A percentile compares a stretch with the other conserved stretches of the same genome.
Evolutionary conservation across 306 rosid genomes (phyloP).

Genomic region (Glycine tomentella): DNA sequence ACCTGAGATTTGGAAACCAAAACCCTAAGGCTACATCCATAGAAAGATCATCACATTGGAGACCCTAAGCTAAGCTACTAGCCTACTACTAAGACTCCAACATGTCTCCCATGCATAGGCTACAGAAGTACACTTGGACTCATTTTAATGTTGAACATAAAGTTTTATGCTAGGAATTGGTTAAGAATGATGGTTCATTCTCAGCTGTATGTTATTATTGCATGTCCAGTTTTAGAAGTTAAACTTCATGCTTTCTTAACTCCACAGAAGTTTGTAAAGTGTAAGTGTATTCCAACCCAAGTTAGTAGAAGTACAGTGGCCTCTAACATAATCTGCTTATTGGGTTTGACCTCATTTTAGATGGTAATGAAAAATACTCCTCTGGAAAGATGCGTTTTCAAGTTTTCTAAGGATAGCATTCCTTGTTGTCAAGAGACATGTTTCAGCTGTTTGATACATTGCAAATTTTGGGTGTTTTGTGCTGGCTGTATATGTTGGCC

Average conservation of each 20-base stretch:
- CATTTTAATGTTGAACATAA: not conserved
- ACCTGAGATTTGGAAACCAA: too few relatives aligned
- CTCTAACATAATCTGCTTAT: not conserved
- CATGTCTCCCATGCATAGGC: not conserved
- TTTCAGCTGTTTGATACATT: not conserved
- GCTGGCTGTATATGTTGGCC: not conserved
- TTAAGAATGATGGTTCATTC: not conserved
- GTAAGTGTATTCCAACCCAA: not conserved
- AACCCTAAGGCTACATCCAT: too few relatives aligned
- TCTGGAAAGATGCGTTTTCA: not conserved
- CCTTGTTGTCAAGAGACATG: too few relatives aligned
- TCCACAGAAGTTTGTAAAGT: not conserved
- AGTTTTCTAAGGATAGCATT: not conserved
- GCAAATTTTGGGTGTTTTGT: not conserved
- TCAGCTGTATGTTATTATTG: not conserved
- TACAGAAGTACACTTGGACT: too few relatives aligned
- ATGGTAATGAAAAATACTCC: not conserved
- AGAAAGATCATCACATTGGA: not conserved
- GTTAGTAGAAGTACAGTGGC: not conserved
- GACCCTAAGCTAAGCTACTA: too few relatives aligned
- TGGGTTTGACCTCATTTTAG: conserved; percentile 9
- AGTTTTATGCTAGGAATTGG: not conserved
- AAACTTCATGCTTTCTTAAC: not conserved
- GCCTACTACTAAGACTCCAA: not conserved
- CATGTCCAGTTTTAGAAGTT: not conserved